Evolutionary conservation across 306 rosid species (phyloP), one percentile per base, ranked within the genome.

Genomic region (Cucurbita ficifolia): DNA sequence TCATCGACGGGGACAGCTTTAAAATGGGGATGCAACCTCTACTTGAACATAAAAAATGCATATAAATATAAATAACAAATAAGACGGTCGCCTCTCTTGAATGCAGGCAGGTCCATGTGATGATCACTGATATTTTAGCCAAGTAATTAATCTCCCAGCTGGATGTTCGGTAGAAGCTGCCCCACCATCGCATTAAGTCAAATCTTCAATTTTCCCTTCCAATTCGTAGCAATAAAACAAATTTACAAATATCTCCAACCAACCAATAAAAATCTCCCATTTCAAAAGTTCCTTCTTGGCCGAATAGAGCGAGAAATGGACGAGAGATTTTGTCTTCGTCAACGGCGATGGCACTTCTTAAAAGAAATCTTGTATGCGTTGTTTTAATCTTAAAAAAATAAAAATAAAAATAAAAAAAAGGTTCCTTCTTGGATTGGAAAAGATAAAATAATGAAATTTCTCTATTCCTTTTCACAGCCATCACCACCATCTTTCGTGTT

Each of bases 91-190:
- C 73, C 33, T 46, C 42, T 33, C 73, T 68, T 68, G 13, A 68
- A 68, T 68, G 73, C 13, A 68, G 73, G 73, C 54, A 45, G 73
- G 42, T 68, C 17, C 38, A 43, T 11, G 72, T 65, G 13, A 68
- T 68, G 24, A 46, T 68, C 38, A 65, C 17, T 65, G 11, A 5
- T 29, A 24, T 7, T 68, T 45, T 68, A 68, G 45, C 45, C 17
- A 21, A 65, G 33, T 33, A 43, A 65, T 65, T 65, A 3, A 68
- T 4, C 39, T 45, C 55, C 46, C 73, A 69, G 73, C 73, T 69
- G 73, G 57, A 69, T 0, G 22, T 48, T 69, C 7, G 73, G 57
- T 48, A 48, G 4, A 48, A 24, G 1, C 73, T 46, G 73, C 8
- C 73, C 73, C 73, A 69, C 73, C 39, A 61, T 13, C 14, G 3